Conservation (phyloP, 2,329 filamentous ascomycete species). For the Massarina eburnea region DNA sequence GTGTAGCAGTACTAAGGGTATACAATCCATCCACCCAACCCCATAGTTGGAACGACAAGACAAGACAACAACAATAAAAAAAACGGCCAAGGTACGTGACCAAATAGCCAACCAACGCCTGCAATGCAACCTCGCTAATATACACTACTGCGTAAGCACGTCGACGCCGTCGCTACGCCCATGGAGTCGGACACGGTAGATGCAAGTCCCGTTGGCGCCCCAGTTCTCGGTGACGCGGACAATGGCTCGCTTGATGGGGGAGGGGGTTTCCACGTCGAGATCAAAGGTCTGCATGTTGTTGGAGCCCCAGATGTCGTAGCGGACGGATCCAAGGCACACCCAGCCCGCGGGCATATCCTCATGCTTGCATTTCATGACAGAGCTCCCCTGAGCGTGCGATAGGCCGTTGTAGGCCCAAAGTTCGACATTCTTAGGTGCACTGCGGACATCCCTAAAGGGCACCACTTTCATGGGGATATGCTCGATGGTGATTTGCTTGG, state of each 20-base stretch:
- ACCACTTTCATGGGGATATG: conserved; percentile 47
- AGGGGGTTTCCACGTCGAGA: conserved; percentile 32
- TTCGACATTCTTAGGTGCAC: conserved; percentile 48
- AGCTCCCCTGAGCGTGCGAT: conserved; percentile 23
- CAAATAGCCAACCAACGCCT: background rate
- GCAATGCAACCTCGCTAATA: background rate
- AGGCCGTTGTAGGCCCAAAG: conserved; percentile 46
- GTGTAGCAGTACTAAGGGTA: background rate
- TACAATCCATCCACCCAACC: background rate
- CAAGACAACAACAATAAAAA: background rate
- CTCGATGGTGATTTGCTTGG: conserved; percentile 48
- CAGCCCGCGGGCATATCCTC: conserved; percentile 24
- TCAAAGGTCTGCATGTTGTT: conserved; percentile 48
- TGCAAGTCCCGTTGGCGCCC: conserved; percentile 48
- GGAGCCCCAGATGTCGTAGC: conserved; percentile 44
- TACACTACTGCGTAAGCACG: background rate
- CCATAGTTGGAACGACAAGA: background rate
- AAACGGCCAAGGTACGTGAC: background rate
- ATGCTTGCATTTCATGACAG: conserved; percentile 13
- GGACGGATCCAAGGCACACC: conserved; percentile 45
- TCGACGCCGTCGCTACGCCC: conserved; percentile 29
- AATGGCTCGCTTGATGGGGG: conserved; percentile 37
- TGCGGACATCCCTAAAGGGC: conserved; percentile 37
- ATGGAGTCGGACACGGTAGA: conserved; percentile 50
- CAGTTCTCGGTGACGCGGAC: conserved; percentile 48